Evolutionary conservation across 345 rosid species (phyloP).

Genomic region (Jatropha curcas): DNA sequence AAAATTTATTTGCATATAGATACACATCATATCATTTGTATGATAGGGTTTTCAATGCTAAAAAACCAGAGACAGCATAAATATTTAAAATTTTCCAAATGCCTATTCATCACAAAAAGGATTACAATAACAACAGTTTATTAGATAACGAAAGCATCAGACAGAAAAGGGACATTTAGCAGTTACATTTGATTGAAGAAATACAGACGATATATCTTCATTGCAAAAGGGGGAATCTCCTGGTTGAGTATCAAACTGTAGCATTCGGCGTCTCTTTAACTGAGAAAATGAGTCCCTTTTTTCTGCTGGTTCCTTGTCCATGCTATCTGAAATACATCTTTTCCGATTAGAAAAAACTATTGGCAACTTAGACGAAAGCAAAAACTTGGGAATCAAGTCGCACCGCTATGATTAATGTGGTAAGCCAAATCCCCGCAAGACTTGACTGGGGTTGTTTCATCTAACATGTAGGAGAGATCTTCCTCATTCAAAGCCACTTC

Average conservation of each 20-base stretch:
- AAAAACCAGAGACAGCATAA: neutral
- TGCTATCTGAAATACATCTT: conserved; percentile 41
- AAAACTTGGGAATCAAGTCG: conserved; percentile 7
- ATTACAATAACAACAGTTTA: neutral
- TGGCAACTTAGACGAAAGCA: neutral
- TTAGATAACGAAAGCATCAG: neutral
- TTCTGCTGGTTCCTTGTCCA: conserved; percentile 51
- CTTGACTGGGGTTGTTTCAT: conserved; percentile 81
- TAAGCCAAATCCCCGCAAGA: conserved; percentile 74
- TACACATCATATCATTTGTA: neutral
- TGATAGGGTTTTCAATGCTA: neutral
- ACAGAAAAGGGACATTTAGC: conserved; percentile 9
- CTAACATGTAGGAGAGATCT: conserved; percentile 78
- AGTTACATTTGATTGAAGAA: conserved; percentile 72
- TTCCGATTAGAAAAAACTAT: conserved; percentile 19
- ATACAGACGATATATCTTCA: conserved; percentile 61
- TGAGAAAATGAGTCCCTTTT: conserved; percentile 51
- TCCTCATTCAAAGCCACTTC: conserved; percentile 70
- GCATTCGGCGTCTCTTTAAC: conserved; percentile 85
- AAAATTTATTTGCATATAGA: neutral
- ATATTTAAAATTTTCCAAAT: neutral
- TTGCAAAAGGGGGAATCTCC: conserved; percentile 51
- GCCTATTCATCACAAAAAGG: neutral
- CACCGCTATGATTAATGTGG: conserved; percentile 49
- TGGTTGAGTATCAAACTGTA: conserved; percentile 66